Percentiles rank a stretch among this genome's conserved stretches.
These are phyloP conservation scores for Eremochloa ophiuroides DNA, from an alignment of 176 grass and related monocot species.

Conservation along the genomic window DNA sequence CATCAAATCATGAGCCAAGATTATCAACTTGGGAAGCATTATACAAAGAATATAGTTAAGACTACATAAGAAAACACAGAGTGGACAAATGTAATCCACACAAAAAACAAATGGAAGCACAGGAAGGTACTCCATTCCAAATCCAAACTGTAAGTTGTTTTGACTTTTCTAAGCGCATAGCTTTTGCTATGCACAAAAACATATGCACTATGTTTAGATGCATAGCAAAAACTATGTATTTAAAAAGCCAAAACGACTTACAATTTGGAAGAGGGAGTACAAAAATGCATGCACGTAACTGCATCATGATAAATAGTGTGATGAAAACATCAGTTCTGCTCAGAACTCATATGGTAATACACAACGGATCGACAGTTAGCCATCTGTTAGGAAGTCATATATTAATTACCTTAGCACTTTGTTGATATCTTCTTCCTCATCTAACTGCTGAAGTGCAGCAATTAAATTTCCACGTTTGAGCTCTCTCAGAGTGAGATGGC, in stretches of 20 bases:
- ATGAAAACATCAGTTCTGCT: neutral
- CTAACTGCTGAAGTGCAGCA: conserved; percentile 93
- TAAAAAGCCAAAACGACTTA: neutral
- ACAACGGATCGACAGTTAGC: neutral
- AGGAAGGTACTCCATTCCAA: neutral
- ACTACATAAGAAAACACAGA: neutral
- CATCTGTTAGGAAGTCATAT: conserved; percentile 1
- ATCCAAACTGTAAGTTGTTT: neutral
- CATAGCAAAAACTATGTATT: neutral
- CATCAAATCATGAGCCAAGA: conserved; percentile 23
- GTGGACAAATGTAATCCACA: neutral
- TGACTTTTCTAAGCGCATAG: neutral
- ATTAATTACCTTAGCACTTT: conserved; percentile 88
- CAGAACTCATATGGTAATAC: neutral
- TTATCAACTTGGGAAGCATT: neutral
- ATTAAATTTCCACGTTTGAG: conserved; percentile 97
- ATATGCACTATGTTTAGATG: neutral
- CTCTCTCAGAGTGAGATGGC: conserved; percentile 82
- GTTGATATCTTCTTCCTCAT: conserved; percentile 99
- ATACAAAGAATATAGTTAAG: neutral
- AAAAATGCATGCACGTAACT: conserved; percentile 1
- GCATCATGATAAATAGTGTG: conserved; percentile 1
- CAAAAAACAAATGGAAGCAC: neutral
- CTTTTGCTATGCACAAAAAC: neutral
- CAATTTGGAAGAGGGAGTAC: neutral